phyloP scores from a whole-genome alignment of 2,329 filamentous ascomycete genomes.

The Thyridium curvatum region DNA sequence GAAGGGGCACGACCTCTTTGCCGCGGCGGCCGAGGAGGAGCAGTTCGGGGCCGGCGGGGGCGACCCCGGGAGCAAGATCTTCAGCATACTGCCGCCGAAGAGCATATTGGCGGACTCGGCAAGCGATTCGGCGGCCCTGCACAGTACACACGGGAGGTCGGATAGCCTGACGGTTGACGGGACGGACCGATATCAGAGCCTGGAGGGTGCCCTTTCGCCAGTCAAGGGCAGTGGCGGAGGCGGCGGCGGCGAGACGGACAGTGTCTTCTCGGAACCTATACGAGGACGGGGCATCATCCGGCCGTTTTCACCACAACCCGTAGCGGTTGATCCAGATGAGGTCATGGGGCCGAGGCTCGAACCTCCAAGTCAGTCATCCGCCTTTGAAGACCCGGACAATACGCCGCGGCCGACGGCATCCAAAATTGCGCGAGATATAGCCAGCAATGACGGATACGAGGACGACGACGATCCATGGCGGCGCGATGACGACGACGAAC shows the following conservation, averaged over 20 bases:
- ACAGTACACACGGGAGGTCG: slow-evolving; percentile 32
- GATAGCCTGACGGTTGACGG: slow-evolving; percentile 50
- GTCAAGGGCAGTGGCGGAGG: slow-evolving; percentile 10
- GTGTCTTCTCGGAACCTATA: slow-evolving; percentile 50
- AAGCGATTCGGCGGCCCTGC: slow-evolving; percentile 23
- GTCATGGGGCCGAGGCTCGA: slow-evolving; percentile 13
- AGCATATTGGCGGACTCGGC: slow-evolving; percentile 52
- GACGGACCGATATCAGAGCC: slow-evolving; percentile 52
- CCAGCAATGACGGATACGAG: slow-evolving; percentile 10
- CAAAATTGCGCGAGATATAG: slow-evolving; percentile 1
- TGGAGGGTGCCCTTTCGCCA: slow-evolving; percentile 35
- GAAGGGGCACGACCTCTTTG: slow-evolving; percentile 50
- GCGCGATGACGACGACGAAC: slow-evolving; percentile 11
- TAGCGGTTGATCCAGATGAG: slow-evolving; percentile 23
- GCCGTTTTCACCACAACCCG: slow-evolving; percentile 54
- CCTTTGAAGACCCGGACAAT: slow-evolving; percentile 2
- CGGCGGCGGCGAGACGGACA: slow-evolving; percentile 35
- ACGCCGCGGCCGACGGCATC: slow-evolving; percentile 1
- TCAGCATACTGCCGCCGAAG: slow-evolving; percentile 58
- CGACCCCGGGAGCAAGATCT: slow-evolving; percentile 42
- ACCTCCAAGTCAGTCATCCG: not conserved
- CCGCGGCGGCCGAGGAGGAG: slow-evolving; percentile 9
- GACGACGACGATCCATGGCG: slow-evolving; percentile 11
- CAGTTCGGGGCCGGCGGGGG: slow-evolving; percentile 20
- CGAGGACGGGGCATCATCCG: slow-evolving; percentile 40